Conservation (phyloP, 2,329 filamentous ascomycete genomes). For the Drechslerella coelobrocha region DNA sequence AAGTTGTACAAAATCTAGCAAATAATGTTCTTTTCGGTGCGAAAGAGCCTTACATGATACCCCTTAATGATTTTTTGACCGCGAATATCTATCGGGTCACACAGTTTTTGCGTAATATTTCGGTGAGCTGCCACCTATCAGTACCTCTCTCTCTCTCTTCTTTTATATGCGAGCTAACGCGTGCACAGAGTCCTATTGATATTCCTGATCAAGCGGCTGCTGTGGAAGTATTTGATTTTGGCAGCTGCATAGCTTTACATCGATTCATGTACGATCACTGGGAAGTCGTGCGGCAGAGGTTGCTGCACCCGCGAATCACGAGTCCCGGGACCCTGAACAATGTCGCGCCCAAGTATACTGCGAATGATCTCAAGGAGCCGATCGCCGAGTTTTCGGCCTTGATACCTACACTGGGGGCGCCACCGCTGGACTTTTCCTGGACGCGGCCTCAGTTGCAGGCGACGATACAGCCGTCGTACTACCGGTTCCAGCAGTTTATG, state of each 20-base stretch:
- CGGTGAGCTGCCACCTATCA: conserved; percentile 60
- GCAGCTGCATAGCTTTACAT: conserved; percentile 73
- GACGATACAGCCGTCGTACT: conserved; percentile 70
- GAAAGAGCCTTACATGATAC: conserved; percentile 76
- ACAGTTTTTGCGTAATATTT: conserved; percentile 71
- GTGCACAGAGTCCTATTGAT: conserved; percentile 59
- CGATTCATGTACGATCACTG: conserved; percentile 74
- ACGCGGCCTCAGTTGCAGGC: conserved; percentile 70
- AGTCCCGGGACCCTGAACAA: conserved; percentile 31
- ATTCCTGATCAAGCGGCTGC: conserved; percentile 52
- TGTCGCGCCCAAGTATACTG: conserved; percentile 39
- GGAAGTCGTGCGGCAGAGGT: conserved; percentile 72
- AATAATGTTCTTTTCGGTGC: conserved; percentile 76
- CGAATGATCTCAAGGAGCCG: conserved; percentile 44
- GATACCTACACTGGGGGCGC: conserved; percentile 71
- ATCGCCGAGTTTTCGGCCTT: conserved; percentile 58
- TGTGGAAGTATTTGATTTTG: conserved; percentile 68
- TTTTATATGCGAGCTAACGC: not conserved
- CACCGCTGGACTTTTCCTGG: conserved; percentile 73
- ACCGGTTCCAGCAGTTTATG: conserved; percentile 76
- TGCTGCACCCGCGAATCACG: conserved; percentile 65
- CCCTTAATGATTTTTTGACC: conserved; percentile 72
- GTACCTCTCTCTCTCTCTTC: not conserved
- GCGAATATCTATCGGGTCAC: conserved; percentile 73
- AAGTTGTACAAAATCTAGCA: conserved; percentile 74